Evolutionary conservation across 2,329 filamentous ascomycete genomes (phyloP), one percentile per base, ranked within the genome.

Genomic region (Calcarisporium arbuscula): DNA sequence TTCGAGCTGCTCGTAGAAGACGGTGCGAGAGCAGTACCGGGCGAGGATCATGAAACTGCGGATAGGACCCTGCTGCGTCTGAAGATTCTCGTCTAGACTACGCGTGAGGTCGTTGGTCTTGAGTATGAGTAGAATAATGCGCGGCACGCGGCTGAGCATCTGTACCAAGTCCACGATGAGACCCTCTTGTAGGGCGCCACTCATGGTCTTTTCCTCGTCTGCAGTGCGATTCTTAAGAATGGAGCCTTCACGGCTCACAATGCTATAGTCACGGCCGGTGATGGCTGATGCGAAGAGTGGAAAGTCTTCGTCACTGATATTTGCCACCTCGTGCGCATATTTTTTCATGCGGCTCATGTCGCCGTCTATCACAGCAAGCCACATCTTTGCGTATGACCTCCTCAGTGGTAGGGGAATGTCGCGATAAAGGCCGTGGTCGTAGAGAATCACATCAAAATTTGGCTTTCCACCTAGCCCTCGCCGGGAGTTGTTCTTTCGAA

Each of bases 21-120:
- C 78, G 3, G 78, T 82, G 21, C 74, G 67, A 18, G 75, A 72
- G 57, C 80, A 83, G 59, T 84, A 84, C 21, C 77, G 62, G 4
- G 80, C 80, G 19, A 85, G 65, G 43, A 85, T 84, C 52, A 84
- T 62, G 48, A 84, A 84, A 11, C 65, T 73, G 30, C 77, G 69
- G 43, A 81, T 71, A 4, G 79, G 77, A 0, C 80, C 80, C 42
- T 76, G 72, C 6, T 74, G 70, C 1, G 85, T 92, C 36, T 89
- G 82, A 23, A 94, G 68, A 53, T 83, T 89, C 66, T 98, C 92
- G 56, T 98, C 92, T 14, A 98, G 73, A 49, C 83, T 92, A 44
- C 92, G 80, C 12, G 92, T 98, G 25, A 98, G 67, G 61, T 98
- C 92, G 57, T 98, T 98, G 3, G 92, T 98, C 65, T 98, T 98